Conservation (phyloP, 139 green algal genomes). For the Chlamydomonas urium region DNA sequence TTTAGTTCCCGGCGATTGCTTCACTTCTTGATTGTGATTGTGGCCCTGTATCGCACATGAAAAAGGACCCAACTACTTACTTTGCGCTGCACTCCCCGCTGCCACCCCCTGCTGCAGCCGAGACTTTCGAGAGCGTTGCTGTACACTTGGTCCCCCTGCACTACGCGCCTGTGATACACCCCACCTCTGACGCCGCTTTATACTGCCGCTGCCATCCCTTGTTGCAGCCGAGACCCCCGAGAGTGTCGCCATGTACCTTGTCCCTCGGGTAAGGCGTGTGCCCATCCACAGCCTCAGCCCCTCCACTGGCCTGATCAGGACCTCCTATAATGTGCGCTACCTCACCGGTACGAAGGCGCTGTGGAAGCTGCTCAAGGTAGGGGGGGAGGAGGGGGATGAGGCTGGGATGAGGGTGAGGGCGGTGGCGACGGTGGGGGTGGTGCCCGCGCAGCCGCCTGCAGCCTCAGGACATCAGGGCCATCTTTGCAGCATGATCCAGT, state of each 20-base stretch:
- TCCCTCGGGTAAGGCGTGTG: slow-evolving; percentile 73
- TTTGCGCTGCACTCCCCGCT: neutral
- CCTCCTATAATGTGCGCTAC: slow-evolving; percentile 69
- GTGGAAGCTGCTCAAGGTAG: no score
- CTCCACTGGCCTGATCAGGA: slow-evolving; percentile 34
- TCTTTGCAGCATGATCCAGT: no score
- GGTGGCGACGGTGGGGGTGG: no score
- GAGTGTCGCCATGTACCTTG: slow-evolving; percentile 68
- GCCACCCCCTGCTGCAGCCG: neutral
- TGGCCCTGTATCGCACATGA: no score
- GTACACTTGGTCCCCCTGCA: neutral
- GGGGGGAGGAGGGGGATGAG: no score
- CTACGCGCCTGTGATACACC: neutral
- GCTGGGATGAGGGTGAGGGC: no score
- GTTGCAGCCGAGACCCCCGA: slow-evolving; percentile 57
- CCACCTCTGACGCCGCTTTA: neutral
- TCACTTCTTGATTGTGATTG: no score
- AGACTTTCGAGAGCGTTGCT: neutral
- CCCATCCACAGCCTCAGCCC: slow-evolving; percentile 22
- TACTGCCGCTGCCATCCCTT: neutral
- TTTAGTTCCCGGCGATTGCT: no score
- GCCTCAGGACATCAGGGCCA: no score
- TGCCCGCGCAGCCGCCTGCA: no score
- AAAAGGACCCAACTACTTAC: no score
- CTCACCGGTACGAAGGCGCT: slow-evolving; percentile 76